Evolutionary conservation across 306 rosid species (phyloP).

Genomic region (Oxytropis ochrocephala): DNA sequence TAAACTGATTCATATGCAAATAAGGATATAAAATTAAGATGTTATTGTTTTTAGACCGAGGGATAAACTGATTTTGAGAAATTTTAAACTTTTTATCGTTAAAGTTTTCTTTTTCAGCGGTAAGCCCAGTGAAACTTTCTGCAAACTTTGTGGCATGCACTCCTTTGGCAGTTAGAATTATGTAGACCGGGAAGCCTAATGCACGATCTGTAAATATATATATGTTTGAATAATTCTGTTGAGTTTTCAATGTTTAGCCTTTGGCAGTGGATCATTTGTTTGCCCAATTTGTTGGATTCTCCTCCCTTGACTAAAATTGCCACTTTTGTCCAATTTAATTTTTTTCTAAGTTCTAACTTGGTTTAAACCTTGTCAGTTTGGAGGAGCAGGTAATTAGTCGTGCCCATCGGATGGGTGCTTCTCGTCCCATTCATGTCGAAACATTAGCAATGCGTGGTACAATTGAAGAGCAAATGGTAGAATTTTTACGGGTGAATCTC

Average conservation of each 20-base stretch:
- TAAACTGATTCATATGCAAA: slow-evolving; percentile 5
- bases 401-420: slow-evolving; percentile 99
- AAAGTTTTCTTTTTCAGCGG: not conserved
- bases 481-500: slow-evolving; percentile 60
- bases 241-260: not conserved
- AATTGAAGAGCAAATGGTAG: slow-evolving; percentile 94
- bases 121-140: not conserved
- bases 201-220: not conserved
- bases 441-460: slow-evolving; percentile 90
- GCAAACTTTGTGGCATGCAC: not conserved
- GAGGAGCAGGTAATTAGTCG: slow-evolving; percentile 99
- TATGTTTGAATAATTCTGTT: not conserved
- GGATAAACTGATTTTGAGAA: not conserved
- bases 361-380: slow-evolving; percentile 48
- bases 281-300: not conserved
- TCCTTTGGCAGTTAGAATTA: not conserved
- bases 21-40: not conserved
- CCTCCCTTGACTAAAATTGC: not conserved
- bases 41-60: not conserved
- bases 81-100: not conserved
- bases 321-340: slow-evolving; percentile 4
- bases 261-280: not conserved
- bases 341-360: slow-evolving; percentile 22
- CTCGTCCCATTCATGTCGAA: slow-evolving; percentile 87
- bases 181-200: slow-evolving; percentile 8